Base-by-base conservation (phyloP, 2,329 filamentous ascomycete species). In the Trematosphaeria pertusa region DNA sequence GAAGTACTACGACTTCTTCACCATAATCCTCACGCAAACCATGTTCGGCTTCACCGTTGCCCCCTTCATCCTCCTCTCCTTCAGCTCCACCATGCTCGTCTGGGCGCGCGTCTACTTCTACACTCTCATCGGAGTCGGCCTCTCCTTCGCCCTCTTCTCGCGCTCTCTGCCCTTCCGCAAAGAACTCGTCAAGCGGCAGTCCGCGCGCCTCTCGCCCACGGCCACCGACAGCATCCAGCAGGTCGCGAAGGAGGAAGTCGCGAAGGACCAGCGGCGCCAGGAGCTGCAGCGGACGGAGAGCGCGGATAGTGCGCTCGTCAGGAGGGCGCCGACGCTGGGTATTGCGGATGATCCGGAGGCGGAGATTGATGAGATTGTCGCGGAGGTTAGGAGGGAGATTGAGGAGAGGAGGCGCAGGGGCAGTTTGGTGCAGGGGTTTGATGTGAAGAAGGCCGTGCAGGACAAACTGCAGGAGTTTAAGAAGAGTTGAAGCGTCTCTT, bases 101-200 rank as follows among this genome's bases (percentile, higher is more conserved):
- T 99, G 94, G 94, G 75, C 83, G 0, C 84, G 89, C 32, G 88
- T 97, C 26, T 94, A 96, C 75, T 97, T 91, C 75, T 99, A 95
- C 73, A 85, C 83, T 22, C 78, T 94, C 43, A 66, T 92, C 51
- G 86, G 85, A 56, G 88, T 88, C 1, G 73, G 78, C 8, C 69
- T 75, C 0, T 83, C 85, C 14, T 83, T 92, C 46, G 82, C 78
- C 6, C 87, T 96, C 75, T 96, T 97, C 65, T 82, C 86, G 31
- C 90, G 88, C 1, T 90, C 91, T 0, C 88, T 84, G 2, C 95
- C 92, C 70, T 72, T 75, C 4, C 74, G 67, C 49, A 66, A 65
- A 48, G 64, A 72, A 46, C 67, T 78, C 33, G 69, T 73, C 39
- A 67, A 72, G 32, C 62, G 63, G 2, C 64, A 67, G 43, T 26